Evolutionary conservation across 2,329 filamentous ascomycete species (phyloP), one percentile per base, ranked within the genome.

Genomic region (Penicillium nordicum): DNA sequence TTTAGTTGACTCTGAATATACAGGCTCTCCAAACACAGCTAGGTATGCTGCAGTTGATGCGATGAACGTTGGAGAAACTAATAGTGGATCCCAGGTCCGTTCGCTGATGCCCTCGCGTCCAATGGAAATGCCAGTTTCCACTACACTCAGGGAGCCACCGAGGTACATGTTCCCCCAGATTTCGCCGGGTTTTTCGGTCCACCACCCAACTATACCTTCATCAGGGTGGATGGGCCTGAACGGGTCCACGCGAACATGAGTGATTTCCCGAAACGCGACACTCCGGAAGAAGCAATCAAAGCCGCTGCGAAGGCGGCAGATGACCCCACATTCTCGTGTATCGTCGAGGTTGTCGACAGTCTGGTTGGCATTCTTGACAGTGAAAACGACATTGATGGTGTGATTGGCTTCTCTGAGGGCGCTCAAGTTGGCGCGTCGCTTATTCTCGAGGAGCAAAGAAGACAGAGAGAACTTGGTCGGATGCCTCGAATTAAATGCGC

Each of bases 361-460:
- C 45, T 66, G 2, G 54, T 65, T 21, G 50, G 55, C 16, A 55
- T 60, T 7, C 38, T 69, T 18, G 61, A 67, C 12, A 47, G 30
- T 11, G 61, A 67, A 23, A n/a, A 29, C 3, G 63, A 65, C 0
- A 63, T 68, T 18, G 64, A 62, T 18, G 67, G 66, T 8, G 54
- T 69, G 16, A 62, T 70, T 18, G 67, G 66, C 5, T 69, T 63
- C 43, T 66, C 62, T 3, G 66, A 68, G 47, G 67, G 67, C 25
- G 66, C 60, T 6, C 55, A 59, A 16, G 58, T 68, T 10, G 67
- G 63, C 1, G 64, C 64, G 12, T 63, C 63, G 8, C 58, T 67
- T 23, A 47, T 69, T 11, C 51, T 67, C 2, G 65, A 69, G 34
- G 65, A 67, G 42, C 37, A 56, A 25, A 48, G 58, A 23, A 52